Base-by-base conservation (phyloP, 257 asterid species). In the Nicotiana tomentosiformis region DNA sequence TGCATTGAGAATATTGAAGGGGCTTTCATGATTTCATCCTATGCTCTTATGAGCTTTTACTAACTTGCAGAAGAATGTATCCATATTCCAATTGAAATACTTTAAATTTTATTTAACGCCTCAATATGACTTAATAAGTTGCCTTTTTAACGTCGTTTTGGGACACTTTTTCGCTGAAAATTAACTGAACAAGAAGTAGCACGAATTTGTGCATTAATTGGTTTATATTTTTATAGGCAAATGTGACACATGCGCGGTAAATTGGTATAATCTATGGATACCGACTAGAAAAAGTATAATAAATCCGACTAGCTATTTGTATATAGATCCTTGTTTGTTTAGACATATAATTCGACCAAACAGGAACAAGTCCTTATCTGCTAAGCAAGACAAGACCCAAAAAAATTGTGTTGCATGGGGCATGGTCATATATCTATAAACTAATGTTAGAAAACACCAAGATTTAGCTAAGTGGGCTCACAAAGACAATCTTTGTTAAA, bases 11-110 rank as follows among this genome's bases (percentile, higher is more conserved):
- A 82, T 53, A 64, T 80, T 46, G 66, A 46, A 62, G 83, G 23
- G 56, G 60, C 65, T 82, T 62, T 78, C 82, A 37, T 51, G 60
- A 68, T 83, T 76, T 83, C 83, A 32, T 66, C 66, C 69, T 72
- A 8, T 84, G 58, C 78, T 81, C 81, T 56, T 68, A 67, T 55
- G 82, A 84, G 81, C 85, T 81, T 23, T 26, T 67, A 70, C 83
- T 83, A 23, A 83, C 53, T 32, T 23, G 70, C 65, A 62, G n/a
- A 81, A 66, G 86, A 78, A 65, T 68, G 65, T 30, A 70, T 69
- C 56, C 49, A 66, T 17, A 46, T 43, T 79, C 67, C 29, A 26
- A 51, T 8, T 0, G 0, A 4, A 46, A 2, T 29, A 8, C 0
- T 46, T 51, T 29, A n/a, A 74, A 49, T 23, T 23, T 46, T 20